Evolutionary conservation across 441 rosid genomes (phyloP), one percentile per base, ranked within the genome.

Genomic region (Manihot esculenta): DNA sequence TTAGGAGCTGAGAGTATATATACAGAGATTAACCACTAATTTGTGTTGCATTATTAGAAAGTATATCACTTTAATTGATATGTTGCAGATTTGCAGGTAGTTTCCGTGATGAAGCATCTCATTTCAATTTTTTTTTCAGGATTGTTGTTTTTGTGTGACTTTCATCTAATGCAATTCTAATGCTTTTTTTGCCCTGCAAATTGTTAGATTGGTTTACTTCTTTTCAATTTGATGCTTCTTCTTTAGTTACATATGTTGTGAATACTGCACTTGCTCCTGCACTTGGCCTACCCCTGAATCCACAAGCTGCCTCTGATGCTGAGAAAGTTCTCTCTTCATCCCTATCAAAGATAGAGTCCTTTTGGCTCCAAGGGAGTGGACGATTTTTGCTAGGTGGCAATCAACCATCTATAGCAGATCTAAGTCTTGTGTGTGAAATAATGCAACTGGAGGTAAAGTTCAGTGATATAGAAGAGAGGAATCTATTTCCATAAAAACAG

Each of bases 401-500:
- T 82, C 96, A 86, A 72, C 96, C 94, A 53, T 84, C 95, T 44
- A 84, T 94, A 76, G 97, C 97, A 55, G 97, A 94, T 85, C 87
- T 94, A 58, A 90, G 92, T 86, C 88, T 94, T 38, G 92, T 86
- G 12, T 94, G 97, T 72, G 96, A 94, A 74, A 78, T 92, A 77
- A 89, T 78, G 94, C 99, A 92, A 79, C 85, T 94, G 70, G 92
- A 92, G 97, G 99, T 94, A n/a, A n/a, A n/a, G 33, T 30, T 30
- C 4, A 1, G 33, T 30, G 33, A 30, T 30, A 4, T 30, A 30
- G 33, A 30, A 30, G 33, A 30, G 33, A 30, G 1, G 33, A 30
- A 30, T 30, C 33, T 30, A 30, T 30, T 1, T 30, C 33, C 33
- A 4, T 4, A 30, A 30, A 30, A 4, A 30, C n/a, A n/a, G n/a